Percentiles rank a stretch among this genome's conserved stretches.
Evolutionary conservation across 257 asterid species (phyloP).

Genomic region (Dorcoceras hygrometricum): DNA sequence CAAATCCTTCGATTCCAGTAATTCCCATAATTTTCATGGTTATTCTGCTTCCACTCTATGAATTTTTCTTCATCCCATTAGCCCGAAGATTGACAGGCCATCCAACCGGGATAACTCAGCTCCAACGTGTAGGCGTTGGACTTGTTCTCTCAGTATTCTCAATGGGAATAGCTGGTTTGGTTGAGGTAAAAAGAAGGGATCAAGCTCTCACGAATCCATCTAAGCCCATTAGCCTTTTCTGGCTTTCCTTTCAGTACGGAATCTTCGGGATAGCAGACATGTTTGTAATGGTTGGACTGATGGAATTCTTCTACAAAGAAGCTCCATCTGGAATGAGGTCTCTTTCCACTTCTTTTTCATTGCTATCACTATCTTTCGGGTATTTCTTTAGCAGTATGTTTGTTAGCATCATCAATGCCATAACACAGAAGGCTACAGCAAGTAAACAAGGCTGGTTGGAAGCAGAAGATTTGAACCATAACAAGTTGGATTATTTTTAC

Average conservation of each 20-base stretch:
- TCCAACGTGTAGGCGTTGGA: constrained; percentile 52
- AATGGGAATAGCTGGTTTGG: constrained; percentile 39
- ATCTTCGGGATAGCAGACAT: constrained; percentile 58
- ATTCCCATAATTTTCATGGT: constrained; percentile 47
- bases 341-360: constrained; percentile 46
- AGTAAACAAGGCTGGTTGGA: constrained; percentile 47
- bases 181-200: constrained; percentile 46
- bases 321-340: constrained; percentile 63
- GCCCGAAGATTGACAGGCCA: constrained; percentile 43
- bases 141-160: constrained; percentile 41
- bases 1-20: constrained; percentile 46
- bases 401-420: constrained; percentile 38
- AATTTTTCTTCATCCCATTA: constrained; percentile 39
- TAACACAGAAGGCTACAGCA: constrained; percentile 31
- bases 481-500: constrained; percentile 41
- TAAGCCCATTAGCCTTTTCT: constrained; percentile 44
- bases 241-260: constrained; percentile 57
- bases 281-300: constrained; percentile 53
- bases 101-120: constrained; percentile 48
- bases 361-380: constrained; percentile 43
- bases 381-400: constrained; percentile 47
- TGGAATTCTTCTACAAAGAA: constrained; percentile 59
- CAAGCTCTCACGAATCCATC: constrained; percentile 33
- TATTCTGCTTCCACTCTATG: constrained; percentile 43
- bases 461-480: constrained; percentile 43